Conservation (phyloP, 2,329 filamentous ascomycete species). For the Neodidymelliopsis sp. region DNA sequence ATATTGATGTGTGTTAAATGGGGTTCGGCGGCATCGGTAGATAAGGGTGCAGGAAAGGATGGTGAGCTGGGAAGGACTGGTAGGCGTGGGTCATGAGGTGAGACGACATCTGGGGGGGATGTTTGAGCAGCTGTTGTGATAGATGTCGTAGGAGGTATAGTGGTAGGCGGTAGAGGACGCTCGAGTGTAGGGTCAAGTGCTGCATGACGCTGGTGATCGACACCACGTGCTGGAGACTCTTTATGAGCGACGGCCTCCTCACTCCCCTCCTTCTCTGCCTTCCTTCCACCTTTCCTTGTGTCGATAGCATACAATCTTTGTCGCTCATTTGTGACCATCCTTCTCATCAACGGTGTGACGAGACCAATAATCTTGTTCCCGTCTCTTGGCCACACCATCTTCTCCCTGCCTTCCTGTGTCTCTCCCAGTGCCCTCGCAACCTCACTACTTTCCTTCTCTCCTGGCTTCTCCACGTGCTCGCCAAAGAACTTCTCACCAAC, state of each 20-base stretch:
- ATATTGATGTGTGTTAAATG: conserved; percentile 59
- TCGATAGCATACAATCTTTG: conserved; percentile 66
- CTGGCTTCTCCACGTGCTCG: conserved; percentile 42
- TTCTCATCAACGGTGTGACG: conserved; percentile 63
- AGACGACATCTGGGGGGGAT: background rate
- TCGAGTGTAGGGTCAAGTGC: conserved; percentile 18
- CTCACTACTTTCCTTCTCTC: conserved; percentile 42
- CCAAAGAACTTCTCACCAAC: conserved; percentile 62
- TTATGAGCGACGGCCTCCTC: conserved; percentile 25
- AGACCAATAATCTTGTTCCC: conserved; percentile 63
- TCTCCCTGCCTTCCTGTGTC: conserved; percentile 46
- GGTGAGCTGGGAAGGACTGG: background rate
- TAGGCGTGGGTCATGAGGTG: background rate
- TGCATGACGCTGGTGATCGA: conserved; percentile 23
- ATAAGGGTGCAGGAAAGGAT: conserved; percentile 13
- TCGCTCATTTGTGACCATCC: conserved; percentile 68
- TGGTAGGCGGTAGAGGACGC: background rate
- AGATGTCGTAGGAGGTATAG: conserved; percentile 4
- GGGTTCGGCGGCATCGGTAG: conserved; percentile 8
- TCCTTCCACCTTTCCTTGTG: conserved; percentile 59
- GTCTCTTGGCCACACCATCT: conserved; percentile 62
- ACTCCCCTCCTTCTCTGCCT: conserved; percentile 39
- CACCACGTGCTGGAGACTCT: background rate
- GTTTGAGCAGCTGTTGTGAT: background rate
- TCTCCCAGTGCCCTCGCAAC: conserved; percentile 50